phyloP scores from a whole-genome alignment of 1,139 yeast genomes.

The Diutina scorzettiae region DNA sequence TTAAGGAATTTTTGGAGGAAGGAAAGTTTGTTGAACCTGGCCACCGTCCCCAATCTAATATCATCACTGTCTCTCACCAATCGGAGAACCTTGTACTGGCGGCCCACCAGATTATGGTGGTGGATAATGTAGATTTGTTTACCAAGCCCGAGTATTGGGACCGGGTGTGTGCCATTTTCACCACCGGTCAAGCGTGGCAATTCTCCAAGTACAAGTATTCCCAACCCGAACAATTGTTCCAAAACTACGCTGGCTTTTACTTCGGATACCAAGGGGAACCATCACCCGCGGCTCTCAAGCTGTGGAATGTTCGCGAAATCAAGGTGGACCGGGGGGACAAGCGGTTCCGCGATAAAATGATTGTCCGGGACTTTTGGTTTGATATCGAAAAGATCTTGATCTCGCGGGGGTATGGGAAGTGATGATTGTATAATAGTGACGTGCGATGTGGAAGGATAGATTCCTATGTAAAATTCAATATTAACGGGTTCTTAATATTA shows the following conservation, averaged over 20 bases:
- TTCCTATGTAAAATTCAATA: not conserved
- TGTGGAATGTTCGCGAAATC: conserved; percentile 81
- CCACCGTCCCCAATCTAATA: conserved; percentile 22
- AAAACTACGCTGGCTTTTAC: conserved; percentile 73
- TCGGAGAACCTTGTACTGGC: conserved; percentile 43
- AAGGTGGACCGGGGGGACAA: conserved; percentile 65
- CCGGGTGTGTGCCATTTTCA: conserved; percentile 87
- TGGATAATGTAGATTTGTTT: conserved; percentile 79
- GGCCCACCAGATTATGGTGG: conserved; percentile 60
- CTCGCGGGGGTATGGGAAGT: conserved; percentile 27
- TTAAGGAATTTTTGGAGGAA: conserved; percentile 69
- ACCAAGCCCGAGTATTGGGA: conserved; percentile 96
- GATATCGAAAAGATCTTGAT: conserved; percentile 51
- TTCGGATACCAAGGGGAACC: conserved; percentile 70
- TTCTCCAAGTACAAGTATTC: conserved; percentile 77
- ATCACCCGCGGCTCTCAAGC: conserved; percentile 60
- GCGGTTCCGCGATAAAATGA: conserved; percentile 83
- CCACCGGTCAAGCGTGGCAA: conserved; percentile 98
- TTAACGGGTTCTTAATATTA: not conserved
- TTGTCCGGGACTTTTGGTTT: conserved; percentile 77
- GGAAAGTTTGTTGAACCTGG: conserved; percentile 59
- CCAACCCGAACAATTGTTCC: conserved; percentile 64
- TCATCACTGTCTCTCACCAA: conserved; percentile 43
- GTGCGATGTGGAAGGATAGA: not conserved
- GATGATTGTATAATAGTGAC: not conserved